Conservation (phyloP, 169 alveolate species). For the Pseudocohnilembus persalinus region DNA sequence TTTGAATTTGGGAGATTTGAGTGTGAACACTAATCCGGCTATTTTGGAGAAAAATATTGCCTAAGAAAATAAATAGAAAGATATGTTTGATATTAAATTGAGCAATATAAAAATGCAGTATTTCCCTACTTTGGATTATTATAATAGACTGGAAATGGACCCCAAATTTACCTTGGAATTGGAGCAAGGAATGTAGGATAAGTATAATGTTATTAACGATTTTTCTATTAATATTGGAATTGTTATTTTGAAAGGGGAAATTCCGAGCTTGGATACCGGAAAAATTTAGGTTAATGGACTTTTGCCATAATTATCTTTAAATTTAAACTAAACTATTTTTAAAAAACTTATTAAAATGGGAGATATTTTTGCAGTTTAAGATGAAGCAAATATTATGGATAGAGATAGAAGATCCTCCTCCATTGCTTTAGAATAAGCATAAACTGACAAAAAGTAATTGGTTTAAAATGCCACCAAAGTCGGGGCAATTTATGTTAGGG, state of each 20-base stretch:
- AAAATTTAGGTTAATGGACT: constrained; percentile 27
- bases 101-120: constrained; percentile 12
- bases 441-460: constrained; percentile 22
- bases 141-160: not conserved
- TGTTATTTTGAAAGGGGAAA: not conserved
- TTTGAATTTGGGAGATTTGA: constrained; percentile 36
- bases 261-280: not conserved
- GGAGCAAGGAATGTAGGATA: not conserved
- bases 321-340: constrained; percentile 27
- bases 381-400: constrained; percentile 17
- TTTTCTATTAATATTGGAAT: constrained; percentile 1
- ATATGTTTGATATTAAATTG: constrained; percentile 10
- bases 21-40: constrained; percentile 24
- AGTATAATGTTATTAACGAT: not conserved
- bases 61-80: not conserved
- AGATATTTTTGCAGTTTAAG: constrained; percentile 27
- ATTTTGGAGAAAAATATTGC: not conserved
- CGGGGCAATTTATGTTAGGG: constrained; percentile 31
- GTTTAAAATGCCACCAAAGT: constrained; percentile 28
- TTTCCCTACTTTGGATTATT: constrained; percentile 10
- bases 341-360: constrained; percentile 32
- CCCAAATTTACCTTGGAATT: not conserved
- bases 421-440: constrained; percentile 19
- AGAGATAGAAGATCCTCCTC: not conserved
- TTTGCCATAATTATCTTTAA: constrained; percentile 22